Evolutionary conservation across 148 eudicot genomes (phyloP).

Genomic region (Persicaria tinctoria): DNA sequence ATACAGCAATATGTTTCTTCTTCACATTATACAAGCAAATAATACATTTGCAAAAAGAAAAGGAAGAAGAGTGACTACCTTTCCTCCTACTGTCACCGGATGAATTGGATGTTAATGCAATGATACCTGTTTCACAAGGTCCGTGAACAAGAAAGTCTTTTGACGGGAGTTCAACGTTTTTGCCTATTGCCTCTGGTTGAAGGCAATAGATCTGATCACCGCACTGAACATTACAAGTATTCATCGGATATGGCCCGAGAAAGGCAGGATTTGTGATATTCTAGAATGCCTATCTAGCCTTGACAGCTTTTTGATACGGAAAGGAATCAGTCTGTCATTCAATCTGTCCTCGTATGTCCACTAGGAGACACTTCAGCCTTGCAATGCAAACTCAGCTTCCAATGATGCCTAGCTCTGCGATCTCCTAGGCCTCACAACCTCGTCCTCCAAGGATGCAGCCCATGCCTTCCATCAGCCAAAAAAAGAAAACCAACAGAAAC

Average conservation of each 20-base stretch:
- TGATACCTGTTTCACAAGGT: slow-evolving; percentile 33
- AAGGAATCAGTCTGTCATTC: slow-evolving; percentile 67
- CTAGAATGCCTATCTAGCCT: slow-evolving; percentile 11
- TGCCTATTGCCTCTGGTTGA: slow-evolving; percentile 27
- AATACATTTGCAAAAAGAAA: neutral
- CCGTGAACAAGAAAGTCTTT: slow-evolving; percentile 17
- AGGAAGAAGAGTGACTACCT: slow-evolving; percentile 22
- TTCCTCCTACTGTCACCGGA: slow-evolving; percentile 32
- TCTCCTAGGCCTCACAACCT: slow-evolving; percentile 50
- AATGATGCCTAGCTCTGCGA: slow-evolving; percentile 47
- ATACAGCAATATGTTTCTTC: neutral
- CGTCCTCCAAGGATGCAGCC: slow-evolving; percentile 54
- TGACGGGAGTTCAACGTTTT: slow-evolving; percentile 16
- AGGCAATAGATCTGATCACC: slow-evolving; percentile 46
- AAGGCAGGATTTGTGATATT: slow-evolving; percentile 23
- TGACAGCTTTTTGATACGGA: slow-evolving; percentile 48
- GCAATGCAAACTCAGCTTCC: slow-evolving; percentile 62
- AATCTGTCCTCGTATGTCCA: slow-evolving; percentile 66
- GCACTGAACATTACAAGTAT: slow-evolving; percentile 50
- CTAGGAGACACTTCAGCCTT: slow-evolving; percentile 71
- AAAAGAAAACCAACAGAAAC: no score
- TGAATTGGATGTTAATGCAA: slow-evolving; percentile 17
- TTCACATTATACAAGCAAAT: neutral
- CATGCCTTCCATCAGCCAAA: no score
- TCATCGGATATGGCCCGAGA: slow-evolving; percentile 34